Conservation (phyloP, 495 filamentous ascomycete species). For the Endocarpon pusillum region DNA sequence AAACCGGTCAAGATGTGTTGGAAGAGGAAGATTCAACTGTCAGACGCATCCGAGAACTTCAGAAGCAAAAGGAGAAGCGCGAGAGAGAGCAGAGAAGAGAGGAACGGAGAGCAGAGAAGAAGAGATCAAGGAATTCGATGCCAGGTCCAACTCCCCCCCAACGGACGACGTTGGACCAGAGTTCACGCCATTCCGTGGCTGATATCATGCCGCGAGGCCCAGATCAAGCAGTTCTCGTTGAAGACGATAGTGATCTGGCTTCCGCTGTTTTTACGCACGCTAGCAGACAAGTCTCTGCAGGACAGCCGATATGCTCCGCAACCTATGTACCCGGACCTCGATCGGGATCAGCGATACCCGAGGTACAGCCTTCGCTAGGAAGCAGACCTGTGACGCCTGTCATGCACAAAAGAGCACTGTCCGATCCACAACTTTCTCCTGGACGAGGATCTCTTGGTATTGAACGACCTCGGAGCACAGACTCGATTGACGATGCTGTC, state of each 20-base stretch:
- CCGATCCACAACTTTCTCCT: slow-evolving; percentile 18
- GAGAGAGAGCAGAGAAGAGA: slow-evolving; percentile 23
- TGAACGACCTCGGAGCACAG: slow-evolving; percentile 53
- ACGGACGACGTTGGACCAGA: no score
- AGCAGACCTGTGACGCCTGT: no score
- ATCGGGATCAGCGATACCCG: slow-evolving; percentile 18
- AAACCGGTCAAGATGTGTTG: slow-evolving; percentile 17
- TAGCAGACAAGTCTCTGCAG: no score
- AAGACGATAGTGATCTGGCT: no score
- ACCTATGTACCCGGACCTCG: no score
- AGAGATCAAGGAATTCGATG: slow-evolving; percentile 11
- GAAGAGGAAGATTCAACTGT: slow-evolving; percentile 23
- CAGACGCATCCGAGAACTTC: slow-evolving; percentile 32
- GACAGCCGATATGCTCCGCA: no score
- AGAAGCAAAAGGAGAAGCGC: slow-evolving; percentile 32
- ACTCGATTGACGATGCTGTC: slow-evolving; percentile 80
- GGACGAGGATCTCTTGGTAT: slow-evolving; percentile 17
- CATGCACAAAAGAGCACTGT: slow-evolving; percentile 25
- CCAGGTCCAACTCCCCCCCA: no score
- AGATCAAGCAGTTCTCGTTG: no score
- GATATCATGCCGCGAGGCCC: no score
- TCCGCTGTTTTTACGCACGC: no score
- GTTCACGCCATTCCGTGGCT: no score
- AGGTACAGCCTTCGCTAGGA: slow-evolving; percentile 22
- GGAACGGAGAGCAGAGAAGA: no score